Evolutionary conservation across 2,329 filamentous ascomycete species (phyloP), one percentile per base, ranked within the genome.

Genomic region (Colletotrichum caudatum): DNA sequence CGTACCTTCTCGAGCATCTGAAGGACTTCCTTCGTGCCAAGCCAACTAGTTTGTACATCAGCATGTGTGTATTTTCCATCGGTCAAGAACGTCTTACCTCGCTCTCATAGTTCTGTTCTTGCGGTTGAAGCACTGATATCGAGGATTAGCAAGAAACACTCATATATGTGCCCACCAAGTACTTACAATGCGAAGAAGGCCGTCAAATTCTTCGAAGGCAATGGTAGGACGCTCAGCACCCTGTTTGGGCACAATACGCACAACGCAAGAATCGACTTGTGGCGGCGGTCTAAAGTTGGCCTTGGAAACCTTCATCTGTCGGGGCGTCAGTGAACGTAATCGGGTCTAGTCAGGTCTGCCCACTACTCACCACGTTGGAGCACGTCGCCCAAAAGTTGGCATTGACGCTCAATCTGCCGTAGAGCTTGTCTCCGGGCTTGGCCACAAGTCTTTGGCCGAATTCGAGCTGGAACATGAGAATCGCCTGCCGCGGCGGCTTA

Each of bases 391-490:
- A 74, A 39, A 74, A 74, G 50, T 74, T 73, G 26, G 71, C 73
- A 39, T 74, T 74, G n/a, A 74, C 73, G 29, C 73, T 74, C 54
- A 74, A 37, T 44, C 73, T 74, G 92, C 90, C 90, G 14, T 74
- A 74, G 14, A 74, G 73, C 64, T 73, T 73, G 64, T 74, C 73
- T 11, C 73, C 73, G 0, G 95, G 94, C 56, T 92, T 91, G 18
- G 96, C 96, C 68, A 97, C 95, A 46, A 98, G 85, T 50, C 95
- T 90, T 81, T 97, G 91, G 23, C 95, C 95, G 78, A 98, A 98
- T 83, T 98, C 95, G 78, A 94, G 91, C 84, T 98, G 95, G 78
- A 97, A 96, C 94, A 97, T 97, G 83, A 98, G 94, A 74, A 98
- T 90, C 76, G 92, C 95, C 72, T 90, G 91, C 44, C 95, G 86